Evolutionary conservation across 148 eudicot genomes (phyloP).

Genomic region (Selenicereus undatus): DNA sequence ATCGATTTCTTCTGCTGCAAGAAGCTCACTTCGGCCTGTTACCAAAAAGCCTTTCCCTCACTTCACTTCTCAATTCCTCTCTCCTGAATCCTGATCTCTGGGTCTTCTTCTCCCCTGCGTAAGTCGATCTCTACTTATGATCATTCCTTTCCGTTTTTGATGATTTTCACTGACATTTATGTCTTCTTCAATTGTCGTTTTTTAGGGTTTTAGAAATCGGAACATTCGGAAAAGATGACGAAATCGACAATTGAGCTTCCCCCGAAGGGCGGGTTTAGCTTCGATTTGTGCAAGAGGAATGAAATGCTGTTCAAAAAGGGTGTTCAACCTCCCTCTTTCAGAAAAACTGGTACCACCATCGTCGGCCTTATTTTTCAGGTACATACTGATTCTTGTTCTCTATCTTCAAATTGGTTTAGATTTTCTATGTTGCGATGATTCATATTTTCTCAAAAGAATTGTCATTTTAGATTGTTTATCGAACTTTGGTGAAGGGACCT

Average conservation of each 20-base stretch:
- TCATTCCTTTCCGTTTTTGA: not conserved
- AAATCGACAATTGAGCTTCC: constrained; percentile 46
- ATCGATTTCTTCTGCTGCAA: constrained; percentile 28
- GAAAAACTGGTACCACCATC: constrained; percentile 82
- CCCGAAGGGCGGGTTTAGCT: constrained; percentile 63
- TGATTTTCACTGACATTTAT: not conserved
- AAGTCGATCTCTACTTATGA: not conserved
- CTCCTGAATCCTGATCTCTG: not conserved
- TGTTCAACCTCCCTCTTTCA: constrained; percentile 41
- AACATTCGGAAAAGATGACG: constrained; percentile 30
- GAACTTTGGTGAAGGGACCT: not conserved
- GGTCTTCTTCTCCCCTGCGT: not conserved
- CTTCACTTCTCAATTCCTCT: not conserved
- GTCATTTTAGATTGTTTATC: not conserved
- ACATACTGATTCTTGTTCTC: not conserved
- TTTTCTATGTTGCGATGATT: not conserved
- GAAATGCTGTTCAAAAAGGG: constrained; percentile 68
- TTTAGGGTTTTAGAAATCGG: constrained; percentile 20
- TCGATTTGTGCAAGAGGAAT: constrained; percentile 70
- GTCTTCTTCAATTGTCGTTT: not conserved
- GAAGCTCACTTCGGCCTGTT: not conserved
- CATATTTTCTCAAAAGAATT: not conserved
- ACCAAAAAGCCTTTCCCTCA: not conserved
- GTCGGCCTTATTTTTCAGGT: constrained; percentile 79
- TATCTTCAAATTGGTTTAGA: not conserved